Conservation (phyloP, 306 rosid genomes). For the Ormosia emarginata region DNA sequence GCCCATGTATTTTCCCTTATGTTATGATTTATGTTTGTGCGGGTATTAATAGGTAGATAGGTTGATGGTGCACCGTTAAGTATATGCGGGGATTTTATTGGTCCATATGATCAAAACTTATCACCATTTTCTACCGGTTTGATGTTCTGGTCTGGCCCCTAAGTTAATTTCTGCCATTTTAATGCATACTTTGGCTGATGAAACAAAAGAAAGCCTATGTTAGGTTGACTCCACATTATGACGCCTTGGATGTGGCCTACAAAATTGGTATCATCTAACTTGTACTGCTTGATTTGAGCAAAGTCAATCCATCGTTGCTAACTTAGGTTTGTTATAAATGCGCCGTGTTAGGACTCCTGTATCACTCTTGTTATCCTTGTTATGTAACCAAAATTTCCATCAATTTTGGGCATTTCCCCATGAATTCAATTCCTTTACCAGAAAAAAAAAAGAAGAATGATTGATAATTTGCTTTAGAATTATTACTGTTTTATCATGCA, state of each 20-base stretch:
- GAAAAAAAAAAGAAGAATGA: neutral
- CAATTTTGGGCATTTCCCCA: neutral
- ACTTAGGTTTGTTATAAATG: constrained; percentile 45
- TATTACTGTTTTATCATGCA: too few relatives aligned
- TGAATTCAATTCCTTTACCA: neutral
- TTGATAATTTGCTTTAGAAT: neutral
- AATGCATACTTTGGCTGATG: constrained; percentile 70
- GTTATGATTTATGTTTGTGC: too few relatives aligned
- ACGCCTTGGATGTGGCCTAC: constrained; percentile 93
- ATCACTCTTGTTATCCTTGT: neutral
- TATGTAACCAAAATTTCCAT: constrained; percentile 19
- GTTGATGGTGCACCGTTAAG: too few relatives aligned
- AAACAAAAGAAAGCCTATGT: constrained; percentile 94
- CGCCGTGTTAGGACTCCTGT: constrained; percentile 18
- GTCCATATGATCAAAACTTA: too few relatives aligned
- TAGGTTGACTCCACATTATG: constrained; percentile 77
- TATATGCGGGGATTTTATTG: neutral
- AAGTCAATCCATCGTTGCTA: constrained; percentile 17
- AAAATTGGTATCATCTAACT: constrained; percentile 87
- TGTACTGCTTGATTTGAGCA: constrained; percentile 7
- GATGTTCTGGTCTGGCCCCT: neutral
- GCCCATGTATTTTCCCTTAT: too few relatives aligned
- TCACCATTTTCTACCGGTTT: neutral
- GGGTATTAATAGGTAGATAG: too few relatives aligned
- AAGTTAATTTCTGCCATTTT: neutral